phyloP scores from a whole-genome alignment of 768 basidiomycete species.

The Rubroboletus pulcherrimus region DNA sequence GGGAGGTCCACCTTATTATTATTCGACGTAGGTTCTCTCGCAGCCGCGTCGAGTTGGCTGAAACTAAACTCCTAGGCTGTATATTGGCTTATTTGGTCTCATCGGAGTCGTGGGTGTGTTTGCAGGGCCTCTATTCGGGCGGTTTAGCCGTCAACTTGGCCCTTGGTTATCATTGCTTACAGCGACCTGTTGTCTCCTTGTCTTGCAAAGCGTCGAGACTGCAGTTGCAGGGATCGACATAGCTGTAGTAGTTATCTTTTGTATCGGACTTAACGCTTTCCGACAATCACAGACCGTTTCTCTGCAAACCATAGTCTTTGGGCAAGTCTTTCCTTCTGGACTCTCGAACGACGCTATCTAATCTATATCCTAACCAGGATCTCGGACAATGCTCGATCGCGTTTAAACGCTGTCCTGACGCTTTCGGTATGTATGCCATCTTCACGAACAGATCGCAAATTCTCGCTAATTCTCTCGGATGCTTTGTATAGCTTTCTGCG shows the following conservation, averaged over 20 bases:
- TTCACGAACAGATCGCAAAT: background rate
- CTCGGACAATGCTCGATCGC: slow-evolving; percentile 25
- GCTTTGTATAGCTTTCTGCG: slow-evolving; percentile 17
- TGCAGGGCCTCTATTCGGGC: slow-evolving; percentile 20
- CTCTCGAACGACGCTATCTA: background rate
- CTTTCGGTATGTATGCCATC: slow-evolving; percentile 21
- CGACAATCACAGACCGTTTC: slow-evolving; percentile 38
- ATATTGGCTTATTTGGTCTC: slow-evolving; percentile 48
- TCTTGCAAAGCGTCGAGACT: slow-evolving; percentile 32
- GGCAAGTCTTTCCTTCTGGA: slow-evolving; percentile 1
- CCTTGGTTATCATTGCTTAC: slow-evolving; percentile 41
- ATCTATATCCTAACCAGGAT: slow-evolving; percentile 14
- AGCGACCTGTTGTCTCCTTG: slow-evolving; percentile 27
- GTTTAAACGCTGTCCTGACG: slow-evolving; percentile 26
- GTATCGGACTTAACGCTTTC: slow-evolving; percentile 37
- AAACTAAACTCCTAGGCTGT: slow-evolving; percentile 9
- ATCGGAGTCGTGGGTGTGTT: slow-evolving; percentile 38
- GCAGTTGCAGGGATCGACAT: slow-evolving; percentile 37
- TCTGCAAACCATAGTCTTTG: slow-evolving; percentile 23
- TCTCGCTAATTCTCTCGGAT: background rate
- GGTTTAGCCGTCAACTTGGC: slow-evolving; percentile 27
- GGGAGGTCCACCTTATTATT: slow-evolving; percentile 35
- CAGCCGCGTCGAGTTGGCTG: background rate
- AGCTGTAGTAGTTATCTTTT: slow-evolving; percentile 35
- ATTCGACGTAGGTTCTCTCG: slow-evolving; percentile 25